Evolutionary conservation across 306 rosid species (phyloP), one percentile per base, ranked within the genome.

Genomic region (Prinsepia uniflora): DNA sequence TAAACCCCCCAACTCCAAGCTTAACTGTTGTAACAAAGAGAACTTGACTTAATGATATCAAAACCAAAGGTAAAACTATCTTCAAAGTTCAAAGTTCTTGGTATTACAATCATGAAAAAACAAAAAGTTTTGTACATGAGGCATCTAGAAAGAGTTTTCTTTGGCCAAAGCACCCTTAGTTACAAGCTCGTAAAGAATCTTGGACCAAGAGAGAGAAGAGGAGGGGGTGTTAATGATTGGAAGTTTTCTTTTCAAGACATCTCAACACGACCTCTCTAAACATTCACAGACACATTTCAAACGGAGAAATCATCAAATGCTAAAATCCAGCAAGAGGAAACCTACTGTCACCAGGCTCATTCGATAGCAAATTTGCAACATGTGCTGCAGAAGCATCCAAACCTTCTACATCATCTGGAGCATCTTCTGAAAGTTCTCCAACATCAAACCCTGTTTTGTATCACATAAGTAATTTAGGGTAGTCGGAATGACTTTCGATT

Each of bases 1-100:
- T 94, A 84, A 94, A 94, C 59, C 99, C 99, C 66, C 99, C 99
- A 65, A 94, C 90, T 46, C 92, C 96, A 78, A 94, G 97, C 77
- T 94, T 91, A 79, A 94, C 99, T 94, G 88, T 64, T 94, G 88
- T 64, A 40, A 71, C 70, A 82, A 9, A 44, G 7, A 65, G 34
- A 71, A 62, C 17, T 46, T 63, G 24, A 72, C 70, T 59, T 24
- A 67, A 63, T 65, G 1, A 68, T 40, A 63, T 58, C 13, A 75
- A 67, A 42, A 68, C 47, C 48, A 30, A 67, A 13, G 36, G 20
- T 34, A n/a, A 36, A 36, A 11, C 30, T 24, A 46, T 10, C 36
- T 18, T 39, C 6, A 34, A 48, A 22, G 11, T 47, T 67, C 41
- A 47, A 75, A 40, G 10, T 5, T 3, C 10, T 9, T 5, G 69